Evolutionary conservation across 2,329 filamentous ascomycete species (phyloP).

Genomic region (Dothidotthia symphoricarpi): DNA sequence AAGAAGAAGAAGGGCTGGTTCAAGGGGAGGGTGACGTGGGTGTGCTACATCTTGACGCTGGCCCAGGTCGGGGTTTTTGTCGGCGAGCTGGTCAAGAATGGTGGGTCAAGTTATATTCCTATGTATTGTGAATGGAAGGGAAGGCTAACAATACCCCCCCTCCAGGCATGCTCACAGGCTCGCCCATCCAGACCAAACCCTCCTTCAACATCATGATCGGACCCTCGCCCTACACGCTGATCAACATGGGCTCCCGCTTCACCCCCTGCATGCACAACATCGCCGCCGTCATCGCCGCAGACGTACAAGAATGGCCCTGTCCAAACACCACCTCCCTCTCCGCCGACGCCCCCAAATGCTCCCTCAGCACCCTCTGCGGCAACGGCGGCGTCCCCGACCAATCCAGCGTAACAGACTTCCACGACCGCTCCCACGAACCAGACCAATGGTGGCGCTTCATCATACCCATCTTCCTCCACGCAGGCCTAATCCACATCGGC

Average conservation of each 20-base stretch:
- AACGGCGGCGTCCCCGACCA: conserved; percentile 75
- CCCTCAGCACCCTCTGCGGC: conserved; percentile 77
- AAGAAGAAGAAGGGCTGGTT: conserved; percentile 55
- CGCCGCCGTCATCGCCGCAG: conserved; percentile 58
- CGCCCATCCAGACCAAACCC: conserved; percentile 75
- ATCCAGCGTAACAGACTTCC: conserved; percentile 47
- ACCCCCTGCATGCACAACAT: conserved; percentile 92
- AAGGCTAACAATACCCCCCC: conserved; percentile 36
- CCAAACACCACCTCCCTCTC: conserved; percentile 69
- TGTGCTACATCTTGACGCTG: conserved; percentile 75
- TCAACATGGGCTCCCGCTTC: conserved; percentile 95
- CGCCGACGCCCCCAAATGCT: conserved; percentile 58
- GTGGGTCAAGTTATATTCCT: conserved; percentile 59
- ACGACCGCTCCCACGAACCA: conserved; percentile 63
- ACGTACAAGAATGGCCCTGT: conserved; percentile 67
- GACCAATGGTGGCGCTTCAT: conserved; percentile 99
- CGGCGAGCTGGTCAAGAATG: conserved; percentile 79
- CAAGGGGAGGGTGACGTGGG: conserved; percentile 65
- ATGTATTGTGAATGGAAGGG: neutral
- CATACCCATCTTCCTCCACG: conserved; percentile 90
- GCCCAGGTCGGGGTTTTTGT: conserved; percentile 85
- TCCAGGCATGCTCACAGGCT: conserved; percentile 73
- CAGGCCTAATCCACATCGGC: conserved; percentile 87
- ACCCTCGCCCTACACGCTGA: conserved; percentile 82
- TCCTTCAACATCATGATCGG: conserved; percentile 97